Percentiles rank a stretch among this genome's conserved stretches.
These are phyloP conservation scores for Apocynum venetum DNA, from an alignment of 257 asterid genomes.

Conservation along the genomic window DNA sequence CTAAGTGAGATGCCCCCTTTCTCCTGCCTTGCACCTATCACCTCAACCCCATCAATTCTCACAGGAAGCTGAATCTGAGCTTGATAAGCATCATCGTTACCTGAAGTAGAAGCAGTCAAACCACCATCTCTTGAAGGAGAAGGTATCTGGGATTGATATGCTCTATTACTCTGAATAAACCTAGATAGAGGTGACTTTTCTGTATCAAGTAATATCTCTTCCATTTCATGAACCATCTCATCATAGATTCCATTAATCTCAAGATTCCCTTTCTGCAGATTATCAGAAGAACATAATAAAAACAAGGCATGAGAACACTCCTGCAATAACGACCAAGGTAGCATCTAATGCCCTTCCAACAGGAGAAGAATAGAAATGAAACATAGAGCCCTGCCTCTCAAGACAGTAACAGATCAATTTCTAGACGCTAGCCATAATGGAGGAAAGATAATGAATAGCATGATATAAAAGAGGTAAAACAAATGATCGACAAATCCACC, in stretches of 20 bases:
- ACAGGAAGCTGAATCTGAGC: slow-evolving; percentile 43
- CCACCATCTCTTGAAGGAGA: slow-evolving; percentile 83
- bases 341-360: neutral
- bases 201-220: slow-evolving; percentile 84
- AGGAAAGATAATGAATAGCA: neutral
- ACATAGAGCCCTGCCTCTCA: neutral
- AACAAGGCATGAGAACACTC: neutral
- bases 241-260: slow-evolving; percentile 59
- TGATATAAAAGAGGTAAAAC: neutral
- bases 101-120: slow-evolving; percentile 87
- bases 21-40: slow-evolving; percentile 72
- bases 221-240: slow-evolving; percentile 91
- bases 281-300: slow-evolving; percentile 2
- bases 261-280: slow-evolving; percentile 47
- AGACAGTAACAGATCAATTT: neutral
- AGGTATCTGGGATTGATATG: slow-evolving; percentile 41
- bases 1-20: slow-evolving; percentile 82
- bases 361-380: slow-evolving; percentile 7
- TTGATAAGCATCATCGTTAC: slow-evolving; percentile 44
- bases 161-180: slow-evolving; percentile 33
- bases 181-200: slow-evolving; percentile 49
- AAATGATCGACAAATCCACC: neutral
- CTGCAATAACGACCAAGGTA: neutral
- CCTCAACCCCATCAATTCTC: slow-evolving; percentile 67
- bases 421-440: neutral